These are phyloP conservation scores for Nissolia schottii DNA, from an alignment of 306 rosid species.

Conservation along the genomic window DNA sequence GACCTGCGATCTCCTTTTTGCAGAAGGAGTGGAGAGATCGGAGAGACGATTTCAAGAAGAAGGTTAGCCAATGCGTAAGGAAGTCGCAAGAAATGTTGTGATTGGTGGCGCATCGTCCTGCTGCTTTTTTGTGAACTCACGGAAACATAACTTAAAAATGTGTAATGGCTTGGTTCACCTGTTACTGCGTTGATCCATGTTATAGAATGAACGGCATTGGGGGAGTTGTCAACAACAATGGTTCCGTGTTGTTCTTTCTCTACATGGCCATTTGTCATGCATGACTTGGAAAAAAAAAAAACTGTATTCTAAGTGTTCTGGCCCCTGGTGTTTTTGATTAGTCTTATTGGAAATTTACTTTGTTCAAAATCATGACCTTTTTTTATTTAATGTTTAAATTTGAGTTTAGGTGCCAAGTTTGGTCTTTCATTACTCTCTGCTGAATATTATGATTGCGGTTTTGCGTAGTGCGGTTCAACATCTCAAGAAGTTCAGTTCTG, in stretches of 20 bases:
- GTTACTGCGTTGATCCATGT: conserved; percentile 40
- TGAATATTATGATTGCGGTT: conserved; percentile 10
- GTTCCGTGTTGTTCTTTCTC: conserved; percentile 33
- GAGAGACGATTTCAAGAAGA: conserved; percentile 96
- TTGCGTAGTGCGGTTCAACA: background rate
- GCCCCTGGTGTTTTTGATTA: conserved; percentile 43
- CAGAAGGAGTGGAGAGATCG: conserved; percentile 97
- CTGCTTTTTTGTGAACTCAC: conserved; percentile 38
- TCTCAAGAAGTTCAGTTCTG: background rate
- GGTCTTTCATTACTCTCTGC: background rate
- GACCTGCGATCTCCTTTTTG: conserved; percentile 21
- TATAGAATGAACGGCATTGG: conserved; percentile 43
- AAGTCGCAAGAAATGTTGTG: conserved; percentile 85
- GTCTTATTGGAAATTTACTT: conserved; percentile 33
- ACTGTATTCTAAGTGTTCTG: conserved; percentile 55
- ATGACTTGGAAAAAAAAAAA: conserved; percentile 31
- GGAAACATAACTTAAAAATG: conserved; percentile 27
- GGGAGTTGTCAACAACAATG: conserved; percentile 40
- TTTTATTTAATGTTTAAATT: conserved; percentile 15
- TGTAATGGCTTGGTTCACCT: conserved; percentile 36
- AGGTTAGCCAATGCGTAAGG: conserved; percentile 90
- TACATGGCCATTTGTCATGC: conserved; percentile 39
- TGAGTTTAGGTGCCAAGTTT: conserved; percentile 18
- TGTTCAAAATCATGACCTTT: conserved; percentile 31
- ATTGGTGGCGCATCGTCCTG: conserved; percentile 16